These are phyloP conservation scores for Tetrapyrgos nigripes DNA, from an alignment of 1,284 basidiomycete genomes.

Conservation along the genomic window DNA sequence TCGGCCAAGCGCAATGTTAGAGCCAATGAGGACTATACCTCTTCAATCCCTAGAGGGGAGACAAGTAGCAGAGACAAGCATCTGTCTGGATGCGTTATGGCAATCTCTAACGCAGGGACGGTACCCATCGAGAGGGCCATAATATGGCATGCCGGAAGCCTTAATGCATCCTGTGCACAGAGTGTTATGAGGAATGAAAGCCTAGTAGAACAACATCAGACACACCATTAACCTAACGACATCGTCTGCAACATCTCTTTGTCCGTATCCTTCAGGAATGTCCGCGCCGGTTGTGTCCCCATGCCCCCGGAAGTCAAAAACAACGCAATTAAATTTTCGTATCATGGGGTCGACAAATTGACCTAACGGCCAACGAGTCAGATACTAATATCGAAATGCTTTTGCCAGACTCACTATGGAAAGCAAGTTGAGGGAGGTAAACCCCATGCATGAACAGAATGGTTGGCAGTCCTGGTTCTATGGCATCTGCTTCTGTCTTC, in stretches of 20 bases:
- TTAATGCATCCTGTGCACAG: slow-evolving; percentile 14
- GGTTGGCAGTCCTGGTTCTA: slow-evolving; percentile 39
- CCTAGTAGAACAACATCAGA: not conserved
- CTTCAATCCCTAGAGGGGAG: slow-evolving; percentile 12
- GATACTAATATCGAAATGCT: not conserved
- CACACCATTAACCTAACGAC: slow-evolving; percentile 18
- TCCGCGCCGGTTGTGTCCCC: slow-evolving; percentile 17
- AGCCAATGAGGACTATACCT: slow-evolving; percentile 2
- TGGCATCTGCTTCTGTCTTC: slow-evolving; percentile 30
- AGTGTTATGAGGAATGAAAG: not conserved
- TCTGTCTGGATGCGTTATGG: slow-evolving; percentile 3
- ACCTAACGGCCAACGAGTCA: not conserved
- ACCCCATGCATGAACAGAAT: slow-evolving; percentile 44
- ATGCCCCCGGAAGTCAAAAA: slow-evolving; percentile 18
- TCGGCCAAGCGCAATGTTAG: not conserved
- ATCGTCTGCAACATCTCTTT: slow-evolving; percentile 17
- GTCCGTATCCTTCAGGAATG: slow-evolving; percentile 15
- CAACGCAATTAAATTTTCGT: slow-evolving; percentile 19
- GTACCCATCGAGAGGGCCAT: slow-evolving; percentile 13
- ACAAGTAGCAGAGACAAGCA: slow-evolving; percentile 10
- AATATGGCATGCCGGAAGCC: slow-evolving; percentile 16
- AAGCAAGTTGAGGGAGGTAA: slow-evolving; percentile 38
- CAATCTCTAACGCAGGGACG: slow-evolving; percentile 9
- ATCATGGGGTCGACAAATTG: slow-evolving; percentile 19
- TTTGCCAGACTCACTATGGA: slow-evolving; percentile 36